Evolutionary conservation across 495 filamentous ascomycete species (phyloP), one percentile per base, ranked within the genome.

Genomic region (Arthonia radiata): DNA sequence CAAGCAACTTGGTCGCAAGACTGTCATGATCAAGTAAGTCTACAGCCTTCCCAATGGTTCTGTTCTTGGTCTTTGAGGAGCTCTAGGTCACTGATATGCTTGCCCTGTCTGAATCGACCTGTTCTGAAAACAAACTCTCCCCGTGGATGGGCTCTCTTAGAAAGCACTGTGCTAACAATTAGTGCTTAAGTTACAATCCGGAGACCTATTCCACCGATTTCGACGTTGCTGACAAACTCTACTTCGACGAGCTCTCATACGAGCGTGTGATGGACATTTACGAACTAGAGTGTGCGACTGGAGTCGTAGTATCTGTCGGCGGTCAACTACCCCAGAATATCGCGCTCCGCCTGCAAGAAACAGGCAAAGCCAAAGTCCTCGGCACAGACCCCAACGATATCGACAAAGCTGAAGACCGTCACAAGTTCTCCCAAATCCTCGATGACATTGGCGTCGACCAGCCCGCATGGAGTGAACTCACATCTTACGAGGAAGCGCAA

Each of bases 191-290:
- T n/a, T 82, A 71, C 47, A 86, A 89, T 47, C 81, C 81, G 0
- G 82, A 92, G 48, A 93, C 82, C 10, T 72, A 68, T 35, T 63
- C 53, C 27, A 94, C 86, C 25, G 83, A 94, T 51, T 90, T 75
- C 47, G 83, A 94, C 42, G 71, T 68, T 6, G 77, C 86, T n/a
- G 86, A 93, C 37, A 81, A 70, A 40, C 63, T 94, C 14, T 94
- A 94, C 51, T 94, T 94, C 40, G 83, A 94, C 46, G 83, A 94
- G 53, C 55, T 94, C 28, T 83, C 75, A 55, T 94, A 93, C 43
- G 83, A 94, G 56, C 69, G 80, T 40, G 82, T 92, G 19, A 91
- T 91, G 81, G 83, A 94, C 53, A 94, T 94, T 34, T 93, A 92
- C 46, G 83, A 93, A 47, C 61, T 94, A 11, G 83, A 94, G 56